phyloP scores from a whole-genome alignment of 1,284 basidiomycete species.

The Cryptococcus maquisensis region DNA sequence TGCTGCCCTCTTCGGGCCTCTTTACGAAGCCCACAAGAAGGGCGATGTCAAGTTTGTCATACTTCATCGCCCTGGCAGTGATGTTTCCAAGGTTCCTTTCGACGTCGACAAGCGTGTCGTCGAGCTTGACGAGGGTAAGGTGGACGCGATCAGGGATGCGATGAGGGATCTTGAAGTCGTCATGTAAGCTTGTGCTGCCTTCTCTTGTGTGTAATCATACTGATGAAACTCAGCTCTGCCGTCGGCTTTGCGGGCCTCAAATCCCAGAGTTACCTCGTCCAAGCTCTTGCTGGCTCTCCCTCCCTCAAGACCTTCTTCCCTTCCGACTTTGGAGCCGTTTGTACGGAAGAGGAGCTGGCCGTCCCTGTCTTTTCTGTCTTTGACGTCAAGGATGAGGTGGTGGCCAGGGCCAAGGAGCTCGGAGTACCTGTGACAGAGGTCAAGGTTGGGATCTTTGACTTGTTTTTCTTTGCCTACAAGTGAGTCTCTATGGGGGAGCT shows the following conservation, averaged over 20 bases:
- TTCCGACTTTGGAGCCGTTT: conserved; percentile 20
- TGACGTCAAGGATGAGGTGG: conserved; percentile 7
- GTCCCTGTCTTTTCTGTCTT: conserved; percentile 3
- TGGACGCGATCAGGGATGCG: conserved; percentile 3
- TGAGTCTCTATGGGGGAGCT: neutral
- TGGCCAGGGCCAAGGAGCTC: conserved; percentile 6
- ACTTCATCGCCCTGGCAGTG: conserved; percentile 16
- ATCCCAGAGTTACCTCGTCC: conserved; percentile 10
- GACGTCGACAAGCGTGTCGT: conserved; percentile 18
- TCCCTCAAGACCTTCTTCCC: conserved; percentile 17
- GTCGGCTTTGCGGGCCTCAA: conserved; percentile 1
- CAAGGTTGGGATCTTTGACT: conserved; percentile 9
- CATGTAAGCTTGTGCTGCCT: conserved; percentile 12
- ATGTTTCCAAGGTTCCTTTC: conserved; percentile 12
- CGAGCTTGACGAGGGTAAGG: conserved; percentile 8
- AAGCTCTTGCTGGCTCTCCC: conserved; percentile 9
- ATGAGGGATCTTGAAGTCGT: conserved; percentile 17
- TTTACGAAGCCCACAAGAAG: conserved; percentile 8
- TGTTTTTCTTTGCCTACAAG: conserved; percentile 8
- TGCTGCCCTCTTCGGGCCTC: conserved; percentile 3
- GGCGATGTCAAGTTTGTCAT: conserved; percentile 18
- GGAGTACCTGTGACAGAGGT: conserved; percentile 11
- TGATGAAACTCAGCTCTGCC: conserved; percentile 11
- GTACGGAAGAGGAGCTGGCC: conserved; percentile 12
- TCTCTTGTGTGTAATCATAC: neutral